Conservation (phyloP, 768 basidiomycete species). For the Lenzites betulinus region DNA sequence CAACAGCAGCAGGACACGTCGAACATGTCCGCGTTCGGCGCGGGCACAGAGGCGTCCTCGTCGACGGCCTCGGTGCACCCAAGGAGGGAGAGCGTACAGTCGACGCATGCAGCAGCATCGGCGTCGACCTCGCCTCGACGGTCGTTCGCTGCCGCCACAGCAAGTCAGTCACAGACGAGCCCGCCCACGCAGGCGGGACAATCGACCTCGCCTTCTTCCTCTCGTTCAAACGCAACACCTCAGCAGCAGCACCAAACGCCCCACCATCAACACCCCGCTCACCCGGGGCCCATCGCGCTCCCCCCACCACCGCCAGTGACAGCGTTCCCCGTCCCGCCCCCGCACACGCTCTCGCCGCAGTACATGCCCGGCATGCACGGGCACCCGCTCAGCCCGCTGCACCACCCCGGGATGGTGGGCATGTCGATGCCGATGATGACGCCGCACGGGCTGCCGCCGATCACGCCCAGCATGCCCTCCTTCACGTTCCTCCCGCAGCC, state of each 20-base stretch:
- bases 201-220: constrained; percentile 15
- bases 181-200: constrained; percentile 11
- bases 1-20: neutral
- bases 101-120: neutral
- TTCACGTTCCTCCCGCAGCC: constrained; percentile 78
- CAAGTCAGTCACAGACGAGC: constrained; percentile 10
- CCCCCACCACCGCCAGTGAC: constrained; percentile 57
- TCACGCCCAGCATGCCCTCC: constrained; percentile 97
- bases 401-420: constrained; percentile 36
- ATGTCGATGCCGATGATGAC: constrained; percentile 47
- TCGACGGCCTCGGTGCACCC: neutral
- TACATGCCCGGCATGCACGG: constrained; percentile 33
- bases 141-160: neutral
- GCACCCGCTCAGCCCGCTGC: constrained; percentile 40
- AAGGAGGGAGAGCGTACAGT: neutral
- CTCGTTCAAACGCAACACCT: constrained; percentile 20
- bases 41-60: neutral
- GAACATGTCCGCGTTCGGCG: neutral
- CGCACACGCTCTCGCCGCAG: constrained; percentile 39
- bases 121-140: constrained; percentile 1
- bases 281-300: constrained; percentile 70
- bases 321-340: constrained; percentile 39
- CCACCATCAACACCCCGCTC: constrained; percentile 36
- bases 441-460: constrained; percentile 83
- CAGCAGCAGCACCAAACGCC: constrained; percentile 19